A percentile compares a stretch with the other conserved stretches of the same genome.
These are phyloP conservation scores for Lepidium aucheri DNA, from an alignment of 345 rosid genomes.

Conservation along the genomic window DNA sequence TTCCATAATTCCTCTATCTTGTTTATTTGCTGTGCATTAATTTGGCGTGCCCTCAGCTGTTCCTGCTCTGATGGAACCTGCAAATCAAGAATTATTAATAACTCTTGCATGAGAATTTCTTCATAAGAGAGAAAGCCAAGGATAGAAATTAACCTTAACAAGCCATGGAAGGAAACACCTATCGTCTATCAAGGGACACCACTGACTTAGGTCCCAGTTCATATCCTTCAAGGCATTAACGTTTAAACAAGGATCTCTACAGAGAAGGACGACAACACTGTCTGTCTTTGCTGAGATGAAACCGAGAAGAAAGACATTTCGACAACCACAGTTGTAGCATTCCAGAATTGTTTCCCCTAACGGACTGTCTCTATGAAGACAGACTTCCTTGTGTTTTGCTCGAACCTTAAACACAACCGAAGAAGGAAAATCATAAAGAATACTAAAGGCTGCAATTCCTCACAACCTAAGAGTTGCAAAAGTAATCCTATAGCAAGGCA, in stretches of 20 bases:
- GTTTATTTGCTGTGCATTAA: slow-evolving; percentile 97
- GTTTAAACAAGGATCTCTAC: slow-evolving; percentile 97
- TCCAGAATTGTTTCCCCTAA: slow-evolving; percentile 98
- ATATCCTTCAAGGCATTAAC: slow-evolving; percentile 99
- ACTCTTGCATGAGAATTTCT: neutral
- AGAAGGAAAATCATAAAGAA: neutral
- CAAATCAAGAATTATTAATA: slow-evolving; percentile 6
- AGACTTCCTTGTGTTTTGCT: slow-evolving; percentile 98
- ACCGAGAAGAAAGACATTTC: slow-evolving; percentile 97
- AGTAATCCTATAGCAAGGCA: neutral
- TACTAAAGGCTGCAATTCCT: neutral
- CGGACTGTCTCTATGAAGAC: slow-evolving; percentile 99
- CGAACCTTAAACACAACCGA: slow-evolving; percentile 57
- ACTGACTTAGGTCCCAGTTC: slow-evolving; percentile 99
- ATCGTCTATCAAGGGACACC: slow-evolving; percentile 99
- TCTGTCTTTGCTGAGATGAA: slow-evolving; percentile 98
- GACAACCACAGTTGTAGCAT: slow-evolving; percentile 98
- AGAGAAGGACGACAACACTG: slow-evolving; percentile 97
- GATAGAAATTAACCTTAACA: slow-evolving; percentile 63
- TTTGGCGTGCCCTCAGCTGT: slow-evolving; percentile 98
- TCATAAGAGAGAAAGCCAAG: neutral
- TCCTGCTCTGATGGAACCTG: slow-evolving; percentile 99
- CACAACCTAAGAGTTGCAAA: neutral
- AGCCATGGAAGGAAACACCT: slow-evolving; percentile 99
- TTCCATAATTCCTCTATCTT: slow-evolving; percentile 99